A percentile compares a stretch with the other conserved stretches of the same genome.
phyloP scores from a whole-genome alignment of 805 yeast species.

The Torulaspora delbrueckii region DNA sequence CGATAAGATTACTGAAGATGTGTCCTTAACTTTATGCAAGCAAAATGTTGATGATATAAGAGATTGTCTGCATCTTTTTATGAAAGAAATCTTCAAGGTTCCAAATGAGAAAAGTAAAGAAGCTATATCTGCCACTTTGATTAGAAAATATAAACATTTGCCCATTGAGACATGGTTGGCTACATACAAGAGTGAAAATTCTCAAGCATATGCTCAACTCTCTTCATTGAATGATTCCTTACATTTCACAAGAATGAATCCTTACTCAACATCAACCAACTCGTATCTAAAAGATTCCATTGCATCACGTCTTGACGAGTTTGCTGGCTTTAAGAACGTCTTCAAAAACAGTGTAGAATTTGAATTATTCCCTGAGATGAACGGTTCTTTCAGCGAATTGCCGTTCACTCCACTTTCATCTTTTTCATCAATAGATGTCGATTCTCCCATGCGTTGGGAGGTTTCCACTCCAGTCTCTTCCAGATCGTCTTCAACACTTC shows the following conservation, averaged over 20 bases:
- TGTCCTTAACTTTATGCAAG: slow-evolving; percentile 9
- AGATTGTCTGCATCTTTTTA: slow-evolving; percentile 18
- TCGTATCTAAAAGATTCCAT: slow-evolving; percentile 13
- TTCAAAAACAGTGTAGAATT: not conserved
- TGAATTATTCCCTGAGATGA: not conserved
- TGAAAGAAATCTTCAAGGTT: slow-evolving; percentile 20
- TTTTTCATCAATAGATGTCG: slow-evolving; percentile 6
- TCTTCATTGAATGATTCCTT: slow-evolving; percentile 18
- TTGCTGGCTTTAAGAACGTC: slow-evolving; percentile 14
- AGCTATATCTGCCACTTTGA: slow-evolving; percentile 16
- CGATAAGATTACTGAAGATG: slow-evolving; percentile 13
- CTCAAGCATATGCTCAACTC: slow-evolving; percentile 18
- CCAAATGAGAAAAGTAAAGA: slow-evolving; percentile 5
- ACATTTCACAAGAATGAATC: slow-evolving; percentile 1
- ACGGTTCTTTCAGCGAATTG: not conserved
- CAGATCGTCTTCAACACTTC: slow-evolving; percentile 1
- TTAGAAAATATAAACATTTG: slow-evolving; percentile 22
- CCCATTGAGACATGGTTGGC: slow-evolving; percentile 14
- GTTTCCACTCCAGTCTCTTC: slow-evolving; percentile 4
- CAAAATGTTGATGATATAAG: slow-evolving; percentile 20
- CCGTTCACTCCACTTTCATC: slow-evolving; percentile 7
- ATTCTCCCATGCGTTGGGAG: slow-evolving; percentile 1
- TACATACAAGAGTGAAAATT: slow-evolving; percentile 15
- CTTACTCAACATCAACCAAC: slow-evolving; percentile 10
- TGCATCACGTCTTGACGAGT: slow-evolving; percentile 14